These are phyloP conservation scores for Prunus kanzakura DNA, from an alignment of 306 rosid genomes.

Conservation along the genomic window DNA sequence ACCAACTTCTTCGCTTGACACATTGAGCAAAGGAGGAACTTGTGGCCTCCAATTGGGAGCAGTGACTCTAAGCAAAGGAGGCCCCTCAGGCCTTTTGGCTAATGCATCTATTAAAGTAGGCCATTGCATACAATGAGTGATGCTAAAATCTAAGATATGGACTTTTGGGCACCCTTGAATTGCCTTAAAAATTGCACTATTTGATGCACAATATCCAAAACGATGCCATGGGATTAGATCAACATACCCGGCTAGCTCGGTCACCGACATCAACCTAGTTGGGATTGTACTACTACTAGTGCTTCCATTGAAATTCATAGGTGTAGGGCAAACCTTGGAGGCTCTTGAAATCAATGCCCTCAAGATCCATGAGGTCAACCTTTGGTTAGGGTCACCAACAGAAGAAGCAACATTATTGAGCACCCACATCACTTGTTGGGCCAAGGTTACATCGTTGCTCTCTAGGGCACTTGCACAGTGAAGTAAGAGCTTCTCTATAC, in stretches of 20 bases:
- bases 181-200: slow-evolving; percentile 69
- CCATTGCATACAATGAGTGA: slow-evolving; percentile 97
- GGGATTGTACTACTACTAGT: slow-evolving; percentile 19
- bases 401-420: slow-evolving; percentile 89
- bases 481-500: slow-evolving; percentile 80
- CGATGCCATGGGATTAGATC: slow-evolving; percentile 97
- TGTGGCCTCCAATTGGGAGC: slow-evolving; percentile 71
- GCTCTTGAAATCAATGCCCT: slow-evolving; percentile 85
- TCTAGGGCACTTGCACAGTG: slow-evolving; percentile 93
- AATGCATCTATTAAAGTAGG: slow-evolving; percentile 84
- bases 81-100: slow-evolving; percentile 75
- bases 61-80: slow-evolving; percentile 71
- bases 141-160: slow-evolving; percentile 83
- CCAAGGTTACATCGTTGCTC: slow-evolving; percentile 76
- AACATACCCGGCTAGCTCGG: slow-evolving; percentile 89
- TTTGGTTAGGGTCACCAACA: slow-evolving; percentile 80
- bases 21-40: slow-evolving; percentile 75
- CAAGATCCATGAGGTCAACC: slow-evolving; percentile 88
- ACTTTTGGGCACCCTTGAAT: slow-evolving; percentile 56
- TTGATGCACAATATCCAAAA: slow-evolving; percentile 83
- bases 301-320: slow-evolving; percentile 49
- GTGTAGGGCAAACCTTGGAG: slow-evolving; percentile 59
- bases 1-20: slow-evolving; percentile 71
- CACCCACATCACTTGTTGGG: slow-evolving; percentile 99
- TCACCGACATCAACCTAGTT: slow-evolving; percentile 73